Percentiles rank a stretch among this genome's conserved stretches.
Evolutionary conservation across 2,329 filamentous ascomycete genomes (phyloP).

Genomic region (Scedosporium minutisporum): DNA sequence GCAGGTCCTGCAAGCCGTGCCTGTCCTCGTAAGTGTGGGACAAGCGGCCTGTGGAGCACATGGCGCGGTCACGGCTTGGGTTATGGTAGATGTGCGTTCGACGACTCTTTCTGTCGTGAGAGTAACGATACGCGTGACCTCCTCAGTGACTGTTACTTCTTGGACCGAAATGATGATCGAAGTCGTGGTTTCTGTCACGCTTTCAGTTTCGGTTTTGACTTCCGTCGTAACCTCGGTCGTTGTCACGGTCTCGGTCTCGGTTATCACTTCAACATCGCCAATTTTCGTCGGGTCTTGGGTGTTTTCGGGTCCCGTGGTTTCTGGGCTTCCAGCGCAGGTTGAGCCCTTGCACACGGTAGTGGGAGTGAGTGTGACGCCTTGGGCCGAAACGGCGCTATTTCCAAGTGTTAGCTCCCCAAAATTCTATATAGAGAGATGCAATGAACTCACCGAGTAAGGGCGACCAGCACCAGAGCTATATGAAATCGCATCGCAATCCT

Average conservation of each 20-base stretch:
- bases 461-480: not conserved
- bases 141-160: not conserved
- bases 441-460: not conserved
- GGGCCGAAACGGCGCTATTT: not conserved
- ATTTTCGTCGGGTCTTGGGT: not conserved
- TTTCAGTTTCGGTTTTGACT: not conserved
- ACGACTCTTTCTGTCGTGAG: not conserved
- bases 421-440: not conserved
- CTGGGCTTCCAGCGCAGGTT: not conserved
- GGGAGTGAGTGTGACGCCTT: not conserved
- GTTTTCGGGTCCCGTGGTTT: not conserved
- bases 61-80: not conserved
- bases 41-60: not conserved
- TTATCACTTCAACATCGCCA: not conserved
- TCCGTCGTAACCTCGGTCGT: not conserved
- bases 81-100: not conserved
- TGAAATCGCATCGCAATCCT: not conserved
- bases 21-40: slow-evolving; percentile 1
- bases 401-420: not conserved
- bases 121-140: not conserved
- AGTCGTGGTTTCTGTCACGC: not conserved
- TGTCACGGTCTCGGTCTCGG: not conserved
- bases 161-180: not conserved
- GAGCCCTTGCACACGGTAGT: slow-evolving; percentile 1
- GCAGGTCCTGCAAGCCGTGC: slow-evolving; percentile 2